phyloP scores from a whole-genome alignment of 2,329 filamentous ascomycete genomes.

The Aureobasidium subglaciale region DNA sequence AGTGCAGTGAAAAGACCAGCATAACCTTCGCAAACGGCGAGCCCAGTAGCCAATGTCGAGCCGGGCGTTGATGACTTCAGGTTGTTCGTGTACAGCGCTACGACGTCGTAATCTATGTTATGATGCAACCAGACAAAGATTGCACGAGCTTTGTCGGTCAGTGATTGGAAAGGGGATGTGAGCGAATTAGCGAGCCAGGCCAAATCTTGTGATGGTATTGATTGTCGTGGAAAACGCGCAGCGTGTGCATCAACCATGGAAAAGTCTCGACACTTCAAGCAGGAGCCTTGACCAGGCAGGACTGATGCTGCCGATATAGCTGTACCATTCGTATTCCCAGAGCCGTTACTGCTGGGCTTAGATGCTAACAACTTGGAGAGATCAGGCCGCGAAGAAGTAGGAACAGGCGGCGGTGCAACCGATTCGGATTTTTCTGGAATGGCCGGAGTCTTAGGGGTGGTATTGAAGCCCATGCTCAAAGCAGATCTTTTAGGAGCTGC shows the following conservation, averaged over 20 bases:
- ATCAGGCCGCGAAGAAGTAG: conserved; percentile 50
- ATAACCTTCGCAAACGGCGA: conserved; percentile 89
- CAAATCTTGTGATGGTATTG: conserved; percentile 60
- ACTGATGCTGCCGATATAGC: conserved; percentile 18
- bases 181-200: conserved; percentile 71
- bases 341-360: conserved; percentile 34
- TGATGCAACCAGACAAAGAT: conserved; percentile 96
- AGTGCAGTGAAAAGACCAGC: conserved; percentile 74
- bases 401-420: conserved; percentile 44
- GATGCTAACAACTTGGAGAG: conserved; percentile 49
- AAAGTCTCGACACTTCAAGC: conserved; percentile 82
- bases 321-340: conserved; percentile 24
- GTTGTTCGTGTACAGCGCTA: conserved; percentile 66
- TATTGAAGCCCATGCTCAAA: conserved; percentile 41
- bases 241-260: conserved; percentile 73
- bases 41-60: conserved; percentile 66
- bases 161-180: conserved; percentile 73
- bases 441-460: conserved; percentile 23
- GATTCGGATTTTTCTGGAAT: conserved; percentile 17
- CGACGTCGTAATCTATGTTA: conserved; percentile 79
- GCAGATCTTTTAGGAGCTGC: conserved; percentile 36
- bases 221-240: conserved; percentile 63
- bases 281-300: conserved; percentile 36
- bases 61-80: conserved; percentile 62
- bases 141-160: conserved; percentile 85